Evolutionary conservation across 176 grass and related monocot species (phyloP), one percentile per base, ranked within the genome.

Genomic region (Bothriochloa decipiens): DNA sequence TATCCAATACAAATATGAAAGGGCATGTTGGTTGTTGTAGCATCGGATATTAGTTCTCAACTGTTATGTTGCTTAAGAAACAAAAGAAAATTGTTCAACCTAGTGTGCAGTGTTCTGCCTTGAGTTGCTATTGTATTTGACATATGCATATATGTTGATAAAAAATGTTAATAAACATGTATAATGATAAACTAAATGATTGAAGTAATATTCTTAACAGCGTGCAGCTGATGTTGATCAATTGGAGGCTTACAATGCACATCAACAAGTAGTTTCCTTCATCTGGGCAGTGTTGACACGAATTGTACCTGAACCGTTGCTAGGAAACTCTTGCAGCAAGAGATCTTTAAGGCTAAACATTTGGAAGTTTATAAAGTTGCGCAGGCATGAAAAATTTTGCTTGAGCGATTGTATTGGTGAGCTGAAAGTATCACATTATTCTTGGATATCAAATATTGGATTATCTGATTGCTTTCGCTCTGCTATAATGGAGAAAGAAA

Each of bases 191-290:
- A 80, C 40, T 27, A 70, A 74, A 76, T 49, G 16, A 85, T 81
- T 65, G 53, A 65, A 47, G 4, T 28, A 17, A 64, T 81, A 65
- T 65, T 76, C 32, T 49, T 43, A 72, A 22, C 78, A 86, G 83
- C 43, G 77, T 11, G 18, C 11, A 74, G 15, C 4, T 46, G 43
- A 70, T 72, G 32, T 66, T 25, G 17, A 32, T 79, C 90, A 61
- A 18, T 76, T 87, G 70, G 86, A 88, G 82, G 90, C 80, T 79
- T 98, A 89, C 66, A 93, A 67, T 71, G 91, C 88, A 70, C 80
- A 91, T 65, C 85, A 95, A 25, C 82, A 95, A 85, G 92, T 98
- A 42, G 80, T 85, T 78, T 91, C 95, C 76, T 98, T 98, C 86
- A 76, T 95, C 26, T 95, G 91, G 82, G 92, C 95, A 74, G 86